Percentiles rank a stretch among this genome's conserved stretches.
Conservation (phyloP, 345 rosid genomes). For the Syzygium aqueum region DNA sequence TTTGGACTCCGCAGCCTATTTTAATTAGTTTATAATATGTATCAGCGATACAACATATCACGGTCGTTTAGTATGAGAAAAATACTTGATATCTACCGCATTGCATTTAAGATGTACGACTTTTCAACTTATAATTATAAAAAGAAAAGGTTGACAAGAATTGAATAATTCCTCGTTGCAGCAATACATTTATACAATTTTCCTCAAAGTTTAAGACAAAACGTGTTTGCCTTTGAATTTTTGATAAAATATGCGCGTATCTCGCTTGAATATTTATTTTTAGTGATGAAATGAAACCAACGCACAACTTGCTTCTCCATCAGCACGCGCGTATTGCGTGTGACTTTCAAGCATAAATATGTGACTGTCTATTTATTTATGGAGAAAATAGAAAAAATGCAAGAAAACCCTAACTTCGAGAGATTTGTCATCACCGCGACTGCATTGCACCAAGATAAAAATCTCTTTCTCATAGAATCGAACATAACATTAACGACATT, state of each 20-base stretch:
- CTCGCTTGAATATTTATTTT: background rate
- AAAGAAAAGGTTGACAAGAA: background rate
- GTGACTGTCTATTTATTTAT: too few species aligned
- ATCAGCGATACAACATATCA: background rate
- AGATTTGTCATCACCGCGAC: too few species aligned
- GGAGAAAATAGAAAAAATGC: too few species aligned
- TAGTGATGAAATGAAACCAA: too few species aligned
- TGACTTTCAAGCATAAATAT: too few species aligned
- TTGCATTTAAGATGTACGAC: background rate
- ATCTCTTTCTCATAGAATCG: too few species aligned
- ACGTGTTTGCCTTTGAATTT: rapidly evolving
- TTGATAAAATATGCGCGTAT: background rate
- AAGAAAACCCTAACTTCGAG: too few species aligned
- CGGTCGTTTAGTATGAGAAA: background rate
- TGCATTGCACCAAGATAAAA: too few species aligned
- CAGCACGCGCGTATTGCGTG: too few species aligned
- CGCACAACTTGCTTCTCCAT: too few species aligned
- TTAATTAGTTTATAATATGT: background rate
- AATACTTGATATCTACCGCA: background rate
- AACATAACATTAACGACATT: too few species aligned
- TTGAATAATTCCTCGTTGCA: background rate
- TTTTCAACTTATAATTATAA: background rate
- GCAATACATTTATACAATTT: background rate
- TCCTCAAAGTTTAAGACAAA: background rate
- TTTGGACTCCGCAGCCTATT: too few species aligned